Evolutionary conservation across 2,329 filamentous ascomycete species (phyloP).

Genomic region (Pyrenochaeta sp.): DNA sequence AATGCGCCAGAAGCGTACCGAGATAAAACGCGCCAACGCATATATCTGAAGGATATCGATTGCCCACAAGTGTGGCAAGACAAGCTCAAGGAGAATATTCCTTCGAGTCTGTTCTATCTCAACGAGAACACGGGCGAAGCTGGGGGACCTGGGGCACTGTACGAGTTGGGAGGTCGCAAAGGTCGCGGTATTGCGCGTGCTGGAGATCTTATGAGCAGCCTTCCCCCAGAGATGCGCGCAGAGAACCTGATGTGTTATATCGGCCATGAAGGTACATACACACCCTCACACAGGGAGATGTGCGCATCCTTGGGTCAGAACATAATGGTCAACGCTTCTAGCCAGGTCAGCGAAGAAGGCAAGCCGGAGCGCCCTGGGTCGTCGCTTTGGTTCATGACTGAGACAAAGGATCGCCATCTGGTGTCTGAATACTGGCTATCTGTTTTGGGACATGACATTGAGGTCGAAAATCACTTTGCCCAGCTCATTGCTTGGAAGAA

Average conservation of each 20-base stretch:
- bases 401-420: slow-evolving; percentile 87
- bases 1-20: slow-evolving; percentile 75
- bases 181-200: slow-evolving; percentile 72
- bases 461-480: slow-evolving; percentile 96
- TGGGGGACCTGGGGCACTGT: slow-evolving; percentile 64
- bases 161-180: slow-evolving; percentile 57
- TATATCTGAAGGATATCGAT: slow-evolving; percentile 98
- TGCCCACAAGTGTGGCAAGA: slow-evolving; percentile 88
- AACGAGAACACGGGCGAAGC: slow-evolving; percentile 76
- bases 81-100: slow-evolving; percentile 78
- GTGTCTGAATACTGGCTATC: slow-evolving; percentile 95
- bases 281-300: slow-evolving; percentile 95
- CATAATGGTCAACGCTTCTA: slow-evolving; percentile 94
- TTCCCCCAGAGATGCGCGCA: slow-evolving; percentile 86
- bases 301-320: slow-evolving; percentile 96
- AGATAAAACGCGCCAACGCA: slow-evolving; percentile 80
- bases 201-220: slow-evolving; percentile 93
- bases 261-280: slow-evolving; percentile 96
- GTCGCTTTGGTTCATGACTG: slow-evolving; percentile 99
- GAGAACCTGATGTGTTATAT: slow-evolving; percentile 99
- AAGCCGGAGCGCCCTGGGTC: slow-evolving; percentile 80
- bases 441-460: slow-evolving; percentile 92
- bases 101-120: slow-evolving; percentile 85
- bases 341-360: slow-evolving; percentile 68
- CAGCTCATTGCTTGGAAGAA: slow-evolving; percentile 96